Evolutionary conservation across 495 filamentous ascomycete species (phyloP).

Genomic region (Neurospora terricola): DNA sequence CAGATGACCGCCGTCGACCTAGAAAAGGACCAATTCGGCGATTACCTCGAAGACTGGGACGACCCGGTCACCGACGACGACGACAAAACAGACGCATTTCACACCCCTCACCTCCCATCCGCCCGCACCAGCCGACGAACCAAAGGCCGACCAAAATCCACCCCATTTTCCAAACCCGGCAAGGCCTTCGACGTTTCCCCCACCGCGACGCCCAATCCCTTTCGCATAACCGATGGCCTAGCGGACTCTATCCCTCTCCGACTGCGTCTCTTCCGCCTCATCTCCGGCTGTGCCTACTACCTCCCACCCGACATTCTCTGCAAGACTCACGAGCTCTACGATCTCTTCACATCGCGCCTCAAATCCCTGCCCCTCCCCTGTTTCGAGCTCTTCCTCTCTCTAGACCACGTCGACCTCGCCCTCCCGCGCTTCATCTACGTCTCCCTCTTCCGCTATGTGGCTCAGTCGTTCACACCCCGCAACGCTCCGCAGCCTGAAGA

Average conservation of each 20-base stretch:
- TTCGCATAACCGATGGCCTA: conserved; percentile 30
- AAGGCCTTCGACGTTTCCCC: background rate
- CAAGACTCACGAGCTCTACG: conserved; percentile 55
- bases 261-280: conserved; percentile 47
- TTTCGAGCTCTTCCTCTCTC: conserved; percentile 59
- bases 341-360: conserved; percentile 54
- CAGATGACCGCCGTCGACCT: conserved; percentile 28
- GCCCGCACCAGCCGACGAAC: background rate
- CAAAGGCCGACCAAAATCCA: background rate
- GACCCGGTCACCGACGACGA: conserved; percentile 5
- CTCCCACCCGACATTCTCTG: conserved; percentile 26
- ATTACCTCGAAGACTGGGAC: conserved; percentile 30
- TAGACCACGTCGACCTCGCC: conserved; percentile 9
- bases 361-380: conserved; percentile 54
- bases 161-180: background rate
- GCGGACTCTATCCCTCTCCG: conserved; percentile 52
- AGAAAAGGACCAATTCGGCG: conserved; percentile 36
- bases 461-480: conserved; percentile 50
- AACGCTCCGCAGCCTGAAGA: conserved; percentile 37
- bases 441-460: conserved; percentile 54
- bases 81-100: background rate
- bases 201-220: background rate
- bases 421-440: conserved; percentile 43
- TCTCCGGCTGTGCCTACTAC: conserved; percentile 16
- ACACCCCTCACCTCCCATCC: background rate